Evolutionary conservation across 1,284 basidiomycete genomes (phyloP), one percentile per base, ranked within the genome.

Genomic region (Termitomyces sp.): DNA sequence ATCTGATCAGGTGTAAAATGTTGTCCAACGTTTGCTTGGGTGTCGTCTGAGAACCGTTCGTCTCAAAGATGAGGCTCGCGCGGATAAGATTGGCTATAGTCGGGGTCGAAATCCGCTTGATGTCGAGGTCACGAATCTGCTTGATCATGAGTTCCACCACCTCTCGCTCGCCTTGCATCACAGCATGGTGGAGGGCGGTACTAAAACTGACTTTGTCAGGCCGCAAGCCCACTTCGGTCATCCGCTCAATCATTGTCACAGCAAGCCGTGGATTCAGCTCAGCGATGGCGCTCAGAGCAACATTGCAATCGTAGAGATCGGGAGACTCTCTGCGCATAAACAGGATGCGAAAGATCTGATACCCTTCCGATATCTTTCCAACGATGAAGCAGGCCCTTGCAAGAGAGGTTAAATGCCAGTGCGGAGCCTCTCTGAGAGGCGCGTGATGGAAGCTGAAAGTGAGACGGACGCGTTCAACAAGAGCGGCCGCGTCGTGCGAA

Each of bases 221-320:
- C 39, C 61, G 58, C 39, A 84, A 54, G n/a, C 79, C 78, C 21
- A 60, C 59, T 14, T 66, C 57, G 0, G 69, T 54, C 79, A 87
- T 84, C 28, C 68, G 68, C 46, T 70, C 62, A 31, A 88, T 63
- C 60, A 83, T 71, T 21, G 55, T 59, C 11, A 68, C 69, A 5
- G 78, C 86, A 11, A 62, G 62, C 13, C 64, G 65, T 19, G 82
- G 77, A 49, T 76, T 68, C 57, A 75, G 65, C 57, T 72, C 68
- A 21, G 83, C 78, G 53, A 86, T 66, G 13, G 75, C 78, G 3
- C 71, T 71, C 46, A 88, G 70, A 43, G 74, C 76, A 46, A 88
- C 77, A 60, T 86, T 86, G 49, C 84, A 68, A 61, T 88, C 86
- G 59, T 78, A 68, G 42, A 75, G 56, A 63, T 88, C 84, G 13